Evolutionary conservation across 2,329 filamentous ascomycete genomes (phyloP).

Genomic region (Monilinia laxa): DNA sequence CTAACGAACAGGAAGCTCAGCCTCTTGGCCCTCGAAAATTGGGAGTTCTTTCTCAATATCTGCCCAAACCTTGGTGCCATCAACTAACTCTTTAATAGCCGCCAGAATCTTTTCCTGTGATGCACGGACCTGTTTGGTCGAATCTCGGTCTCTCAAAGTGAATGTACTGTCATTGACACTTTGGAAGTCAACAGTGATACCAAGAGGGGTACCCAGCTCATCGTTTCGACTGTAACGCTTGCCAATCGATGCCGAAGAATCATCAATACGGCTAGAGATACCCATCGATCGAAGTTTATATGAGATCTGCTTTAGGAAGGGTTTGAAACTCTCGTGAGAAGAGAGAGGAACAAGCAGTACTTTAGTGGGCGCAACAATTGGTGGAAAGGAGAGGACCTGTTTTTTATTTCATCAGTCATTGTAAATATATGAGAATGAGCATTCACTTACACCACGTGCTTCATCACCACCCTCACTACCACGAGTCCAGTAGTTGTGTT

Average conservation of each 20-base stretch:
- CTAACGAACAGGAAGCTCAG: constrained; percentile 32
- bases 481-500: constrained; percentile 94
- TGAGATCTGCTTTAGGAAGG: constrained; percentile 71
- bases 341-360: constrained; percentile 90
- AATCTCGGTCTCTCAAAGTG: constrained; percentile 87
- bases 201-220: constrained; percentile 90
- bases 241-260: constrained; percentile 87
- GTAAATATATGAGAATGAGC: constrained; percentile 6
- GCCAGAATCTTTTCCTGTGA: constrained; percentile 75
- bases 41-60: constrained; percentile 78
- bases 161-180: constrained; percentile 83
- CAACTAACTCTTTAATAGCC: constrained; percentile 57
- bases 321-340: constrained; percentile 74
- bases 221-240: constrained; percentile 95
- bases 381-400: constrained; percentile 72
- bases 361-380: constrained; percentile 86
- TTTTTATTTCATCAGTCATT: constrained; percentile 25
- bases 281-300: constrained; percentile 72
- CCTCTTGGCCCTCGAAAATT: constrained; percentile 77
- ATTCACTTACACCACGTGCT: constrained; percentile 73
- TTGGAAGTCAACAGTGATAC: constrained; percentile 95
- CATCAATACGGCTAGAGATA: constrained; percentile 83
- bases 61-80: constrained; percentile 56
- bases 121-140: constrained; percentile 85
- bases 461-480: constrained; percentile 69